These are phyloP conservation scores for Aspergillus taichungensis DNA, from an alignment of 495 filamentous ascomycete genomes.

Conservation along the genomic window DNA sequence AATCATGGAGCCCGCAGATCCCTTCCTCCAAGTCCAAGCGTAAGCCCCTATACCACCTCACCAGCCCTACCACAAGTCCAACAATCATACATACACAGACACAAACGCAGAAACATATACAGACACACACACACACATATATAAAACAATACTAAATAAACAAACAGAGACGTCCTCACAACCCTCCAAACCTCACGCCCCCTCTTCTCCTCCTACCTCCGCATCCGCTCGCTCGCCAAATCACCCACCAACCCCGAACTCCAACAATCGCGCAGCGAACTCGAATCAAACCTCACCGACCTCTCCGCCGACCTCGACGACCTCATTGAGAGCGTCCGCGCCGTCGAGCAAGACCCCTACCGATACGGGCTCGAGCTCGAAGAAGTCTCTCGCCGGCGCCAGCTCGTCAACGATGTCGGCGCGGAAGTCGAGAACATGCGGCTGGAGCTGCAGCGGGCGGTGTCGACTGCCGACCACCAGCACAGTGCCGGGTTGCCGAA, in stretches of 20 bases:
- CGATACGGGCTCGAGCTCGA: conserved; percentile 77
- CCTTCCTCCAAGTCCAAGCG: conserved; percentile 91
- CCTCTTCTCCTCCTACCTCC: conserved; percentile 89
- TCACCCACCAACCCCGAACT: conserved; percentile 74
- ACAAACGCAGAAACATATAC: not conserved
- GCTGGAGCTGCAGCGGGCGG: conserved; percentile 59
- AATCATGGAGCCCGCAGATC: conserved; percentile 64
- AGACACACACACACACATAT: not conserved
- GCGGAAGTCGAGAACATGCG: conserved; percentile 82
- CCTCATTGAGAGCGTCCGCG: conserved; percentile 77
- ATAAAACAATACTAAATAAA: conserved; percentile 3
- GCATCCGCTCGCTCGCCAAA: conserved; percentile 78
- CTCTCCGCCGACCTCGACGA: conserved; percentile 82
- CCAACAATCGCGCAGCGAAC: conserved; percentile 70
- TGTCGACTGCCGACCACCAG: conserved; percentile 20
- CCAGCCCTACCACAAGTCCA: conserved; percentile 1
- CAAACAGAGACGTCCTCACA: conserved; percentile 68
- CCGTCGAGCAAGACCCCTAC: conserved; percentile 82
- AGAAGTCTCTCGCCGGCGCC: conserved; percentile 72
- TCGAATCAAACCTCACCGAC: conserved; percentile 64
- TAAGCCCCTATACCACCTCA: conserved; percentile 28
- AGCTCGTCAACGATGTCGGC: conserved; percentile 83
- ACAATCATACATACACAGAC: not conserved
- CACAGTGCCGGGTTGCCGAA: conserved; percentile 46
- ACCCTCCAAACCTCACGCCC: conserved; percentile 70